Percentiles rank a stretch among this genome's conserved stretches.
These are phyloP conservation scores for Ampelomyces quisqualis DNA, from an alignment of 2,329 filamentous ascomycete genomes.

Conservation along the genomic window DNA sequence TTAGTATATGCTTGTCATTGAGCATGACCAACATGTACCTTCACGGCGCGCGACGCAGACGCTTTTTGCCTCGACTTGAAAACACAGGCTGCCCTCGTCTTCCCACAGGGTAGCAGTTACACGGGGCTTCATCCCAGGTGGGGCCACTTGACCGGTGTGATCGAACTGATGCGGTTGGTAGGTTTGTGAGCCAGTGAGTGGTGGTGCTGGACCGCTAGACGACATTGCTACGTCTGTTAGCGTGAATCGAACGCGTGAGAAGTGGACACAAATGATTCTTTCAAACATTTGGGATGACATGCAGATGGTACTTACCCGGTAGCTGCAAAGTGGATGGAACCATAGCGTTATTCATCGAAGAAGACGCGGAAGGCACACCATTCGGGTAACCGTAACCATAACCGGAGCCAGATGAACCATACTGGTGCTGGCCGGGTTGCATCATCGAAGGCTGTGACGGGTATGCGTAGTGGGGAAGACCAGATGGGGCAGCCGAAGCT, in stretches of 20 bases:
- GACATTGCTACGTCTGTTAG: slow-evolving; percentile 35
- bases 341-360: slow-evolving; percentile 65
- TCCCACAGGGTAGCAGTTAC: slow-evolving; percentile 98
- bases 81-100: slow-evolving; percentile 95
- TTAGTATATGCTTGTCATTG: not conserved
- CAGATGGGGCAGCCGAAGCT: slow-evolving; percentile 72
- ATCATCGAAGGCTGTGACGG: slow-evolving; percentile 68
- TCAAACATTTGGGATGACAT: not conserved
- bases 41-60: slow-evolving; percentile 94
- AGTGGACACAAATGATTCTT: too few species aligned
- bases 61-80: slow-evolving; percentile 93
- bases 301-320: slow-evolving; percentile 46
- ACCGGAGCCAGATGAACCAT: slow-evolving; percentile 58
- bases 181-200: slow-evolving; percentile 33
- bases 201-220: slow-evolving; percentile 31
- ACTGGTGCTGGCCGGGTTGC: slow-evolving; percentile 67
- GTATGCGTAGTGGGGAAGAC: slow-evolving; percentile 74
- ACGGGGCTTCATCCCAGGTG: slow-evolving; percentile 91
- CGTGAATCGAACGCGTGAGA: too few species aligned
- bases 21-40: slow-evolving; percentile 56
- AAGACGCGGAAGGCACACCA: slow-evolving; percentile 71
- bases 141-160: slow-evolving; percentile 87
- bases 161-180: slow-evolving; percentile 64
- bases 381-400: slow-evolving; percentile 77
- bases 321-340: slow-evolving; percentile 72